Evolutionary conservation across 2,329 filamentous ascomycete species (phyloP), one percentile per base, ranked within the genome.

Genomic region (Sclerotinia borealis): DNA sequence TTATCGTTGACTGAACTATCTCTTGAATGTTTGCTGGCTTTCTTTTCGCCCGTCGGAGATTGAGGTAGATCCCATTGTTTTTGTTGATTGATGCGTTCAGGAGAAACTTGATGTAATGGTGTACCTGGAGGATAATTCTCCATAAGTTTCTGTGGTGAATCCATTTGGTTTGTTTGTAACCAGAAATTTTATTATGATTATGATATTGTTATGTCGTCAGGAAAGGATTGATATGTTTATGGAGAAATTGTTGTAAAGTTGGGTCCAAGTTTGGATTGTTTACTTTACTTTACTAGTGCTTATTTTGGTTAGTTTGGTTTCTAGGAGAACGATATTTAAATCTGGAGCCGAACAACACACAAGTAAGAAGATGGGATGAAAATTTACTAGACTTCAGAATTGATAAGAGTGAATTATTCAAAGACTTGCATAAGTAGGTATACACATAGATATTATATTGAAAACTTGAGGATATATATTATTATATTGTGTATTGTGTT

Each of bases 1-100:
- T 86, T 85, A 65, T 88, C 84, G 69, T 86, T 80, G 7, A 90
- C 85, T 27, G 84, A 84, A 69, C 83, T 85, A 65, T 85, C 83
- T 67, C 84, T 80, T 19, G 75, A 76, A 60, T 74, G 71, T 47
- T 64, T 64, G 27, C 63, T 59, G n/a, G 59, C 49, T 37, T 63
- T 63, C 36, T 54, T 43, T 27, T 65, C 65, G 22, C 59, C 58
- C 1, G 67, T 47, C 19, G 68, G 64, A 58, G 66, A 63, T 55
- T 69, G 68, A 7, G 63, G 49, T 22, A 52, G 27, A 31, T 72
- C 69, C 56, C 64, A 70, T 45, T 66, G 64, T 65, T 77, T 70
- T 65, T 75, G 77, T 67, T 80, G 78, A 72, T 89, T 88, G 64
- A 83, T 80, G 71, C 86, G 85, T 70, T 89, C 86, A 11, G 86